Conservation (phyloP, 2,329 filamentous ascomycete genomes). For the Tolypocladium endophyticum region DNA sequence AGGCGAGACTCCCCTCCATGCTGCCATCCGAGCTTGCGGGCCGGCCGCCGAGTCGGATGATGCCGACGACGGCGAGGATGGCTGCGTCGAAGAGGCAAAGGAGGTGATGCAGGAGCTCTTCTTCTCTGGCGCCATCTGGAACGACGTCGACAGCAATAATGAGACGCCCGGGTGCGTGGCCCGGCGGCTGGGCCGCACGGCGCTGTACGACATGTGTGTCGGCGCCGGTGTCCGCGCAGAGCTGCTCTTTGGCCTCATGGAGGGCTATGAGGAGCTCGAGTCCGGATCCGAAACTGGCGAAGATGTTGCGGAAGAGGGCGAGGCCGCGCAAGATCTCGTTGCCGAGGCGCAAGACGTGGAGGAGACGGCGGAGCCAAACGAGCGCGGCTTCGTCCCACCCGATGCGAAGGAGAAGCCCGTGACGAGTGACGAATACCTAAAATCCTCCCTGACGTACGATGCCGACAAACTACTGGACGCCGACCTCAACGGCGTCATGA, state of each 20-base stretch:
- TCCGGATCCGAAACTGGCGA: conserved; percentile 43
- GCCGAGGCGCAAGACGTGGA: conserved; percentile 17
- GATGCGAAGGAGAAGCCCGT: conserved; percentile 34
- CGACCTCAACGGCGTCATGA: conserved; percentile 80
- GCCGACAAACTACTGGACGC: conserved; percentile 61
- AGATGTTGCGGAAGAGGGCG: conserved; percentile 27
- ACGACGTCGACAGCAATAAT: conserved; percentile 75
- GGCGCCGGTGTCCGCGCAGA: conserved; percentile 87
- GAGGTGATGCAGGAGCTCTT: conserved; percentile 67
- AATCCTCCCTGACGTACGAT: conserved; percentile 54
- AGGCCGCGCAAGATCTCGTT: conserved; percentile 17
- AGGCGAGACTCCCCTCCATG: conserved; percentile 79
- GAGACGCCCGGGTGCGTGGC: conserved; percentile 92
- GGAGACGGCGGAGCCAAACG: conserved; percentile 15
- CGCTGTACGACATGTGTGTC: conserved; percentile 73
- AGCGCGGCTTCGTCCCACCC: conserved; percentile 21
- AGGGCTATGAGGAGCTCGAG: conserved; percentile 65
- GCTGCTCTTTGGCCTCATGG: conserved; percentile 71
- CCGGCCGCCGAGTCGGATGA: conserved; percentile 19
- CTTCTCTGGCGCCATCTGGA: conserved; percentile 90
- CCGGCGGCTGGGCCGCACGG: conserved; percentile 52
- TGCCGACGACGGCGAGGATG: conserved; percentile 22
- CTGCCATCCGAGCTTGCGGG: conserved; percentile 71
- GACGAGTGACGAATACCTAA: conserved; percentile 58
- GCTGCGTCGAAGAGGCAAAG: conserved; percentile 47